Conservation (phyloP, 768 basidiomycete species). For the Leccinum subtestaceum region DNA sequence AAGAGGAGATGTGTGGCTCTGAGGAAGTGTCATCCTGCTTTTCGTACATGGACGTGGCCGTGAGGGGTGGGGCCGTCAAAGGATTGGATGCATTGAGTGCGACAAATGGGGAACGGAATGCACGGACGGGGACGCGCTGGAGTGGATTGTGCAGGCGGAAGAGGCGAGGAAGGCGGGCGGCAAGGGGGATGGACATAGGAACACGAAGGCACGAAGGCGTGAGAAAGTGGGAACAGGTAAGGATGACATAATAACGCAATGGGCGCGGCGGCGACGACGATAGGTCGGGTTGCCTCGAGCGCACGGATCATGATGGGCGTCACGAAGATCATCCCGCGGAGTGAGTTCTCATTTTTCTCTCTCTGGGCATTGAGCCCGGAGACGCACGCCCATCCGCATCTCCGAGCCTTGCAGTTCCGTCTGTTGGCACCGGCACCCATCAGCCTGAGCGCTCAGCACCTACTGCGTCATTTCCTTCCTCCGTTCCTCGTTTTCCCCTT, state of each 20-base stretch:
- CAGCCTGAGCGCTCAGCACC: background rate
- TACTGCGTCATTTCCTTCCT: conserved; percentile 9
- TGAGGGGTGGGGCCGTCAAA: conserved; percentile 32
- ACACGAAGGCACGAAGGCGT: conserved; percentile 16
- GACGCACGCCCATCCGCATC: conserved; percentile 13
- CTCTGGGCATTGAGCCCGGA: background rate
- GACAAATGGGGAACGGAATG: conserved; percentile 66
- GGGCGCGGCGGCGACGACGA: background rate
- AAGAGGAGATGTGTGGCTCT: conserved; percentile 44
- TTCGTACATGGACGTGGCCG: conserved; percentile 47
- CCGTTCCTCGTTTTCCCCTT: conserved; percentile 9
- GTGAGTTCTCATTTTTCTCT: background rate
- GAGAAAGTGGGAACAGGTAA: conserved; percentile 20
- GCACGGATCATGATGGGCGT: background rate
- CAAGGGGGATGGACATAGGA: conserved; percentile 17
- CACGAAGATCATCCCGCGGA: background rate
- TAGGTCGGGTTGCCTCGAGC: background rate
- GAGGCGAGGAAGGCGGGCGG: conserved; percentile 7
- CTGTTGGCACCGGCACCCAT: background rate
- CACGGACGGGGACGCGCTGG: conserved; percentile 31
- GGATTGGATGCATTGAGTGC: conserved; percentile 42
- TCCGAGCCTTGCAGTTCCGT: conserved; percentile 11
- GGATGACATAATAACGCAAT: conserved; percentile 28
- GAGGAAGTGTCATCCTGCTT: conserved; percentile 54
- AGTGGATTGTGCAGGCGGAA: background rate